These are phyloP conservation scores for Hyaloraphidium curvatum DNA, from an alignment of 192 early-diverging fungal genomes.

Conservation along the genomic window DNA sequence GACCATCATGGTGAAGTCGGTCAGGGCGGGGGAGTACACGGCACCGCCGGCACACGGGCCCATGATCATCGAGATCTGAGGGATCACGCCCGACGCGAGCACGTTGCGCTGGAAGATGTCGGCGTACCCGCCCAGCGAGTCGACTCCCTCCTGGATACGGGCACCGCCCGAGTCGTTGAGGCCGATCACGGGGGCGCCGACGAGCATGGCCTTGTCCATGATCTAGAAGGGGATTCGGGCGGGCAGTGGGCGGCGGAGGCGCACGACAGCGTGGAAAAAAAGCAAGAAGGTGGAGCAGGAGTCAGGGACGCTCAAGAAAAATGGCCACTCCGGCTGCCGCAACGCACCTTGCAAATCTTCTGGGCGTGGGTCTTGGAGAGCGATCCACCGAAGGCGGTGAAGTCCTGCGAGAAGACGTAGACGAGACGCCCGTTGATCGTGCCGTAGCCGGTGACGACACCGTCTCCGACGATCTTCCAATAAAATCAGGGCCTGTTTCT, in stretches of 20 bases:
- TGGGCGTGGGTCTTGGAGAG: conserved; percentile 70
- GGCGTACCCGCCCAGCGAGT: conserved; percentile 84
- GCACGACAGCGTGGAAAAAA: too few species aligned
- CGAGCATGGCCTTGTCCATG: conserved; percentile 82
- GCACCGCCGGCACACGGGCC: conserved; percentile 95
- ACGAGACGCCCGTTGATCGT: conserved; percentile 78
- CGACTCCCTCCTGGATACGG: conserved; percentile 94
- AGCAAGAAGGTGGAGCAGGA: too few species aligned
- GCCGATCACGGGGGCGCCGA: conserved; percentile 87
- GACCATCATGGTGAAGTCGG: conserved; percentile 97
- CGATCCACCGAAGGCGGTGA: conserved; percentile 81
- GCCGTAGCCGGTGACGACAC: conserved; percentile 89
- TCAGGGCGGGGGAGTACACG: conserved; percentile 92
- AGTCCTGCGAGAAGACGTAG: conserved; percentile 85
- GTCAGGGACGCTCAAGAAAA: too few species aligned
- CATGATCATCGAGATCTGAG: conserved; percentile 93
- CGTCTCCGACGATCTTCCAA: conserved; percentile 80
- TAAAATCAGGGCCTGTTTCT: too few species aligned
- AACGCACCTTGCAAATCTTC: conserved; percentile 68
- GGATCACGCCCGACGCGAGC: conserved; percentile 75
- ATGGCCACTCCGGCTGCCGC: too few species aligned
- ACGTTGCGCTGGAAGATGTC: conserved; percentile 95
- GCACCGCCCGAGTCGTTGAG: conserved; percentile 95
- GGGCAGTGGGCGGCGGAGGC: too few species aligned
- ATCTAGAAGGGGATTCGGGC: conserved; percentile 15